Conservation (phyloP, 2,329 filamentous ascomycete genomes). For the Curvularia hawaiiensis region DNA sequence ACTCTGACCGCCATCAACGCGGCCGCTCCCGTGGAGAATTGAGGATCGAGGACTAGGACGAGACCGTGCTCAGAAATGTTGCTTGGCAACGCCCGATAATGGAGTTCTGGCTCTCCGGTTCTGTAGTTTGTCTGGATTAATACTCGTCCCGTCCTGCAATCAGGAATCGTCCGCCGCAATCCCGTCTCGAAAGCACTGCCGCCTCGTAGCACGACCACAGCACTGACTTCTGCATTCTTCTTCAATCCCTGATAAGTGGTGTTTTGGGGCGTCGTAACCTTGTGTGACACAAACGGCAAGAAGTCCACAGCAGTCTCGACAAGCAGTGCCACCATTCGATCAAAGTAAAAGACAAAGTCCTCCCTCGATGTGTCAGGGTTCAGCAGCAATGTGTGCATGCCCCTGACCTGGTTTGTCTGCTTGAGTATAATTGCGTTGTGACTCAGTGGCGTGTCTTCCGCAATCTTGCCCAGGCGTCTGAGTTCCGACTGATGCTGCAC, state of each 20-base stretch:
- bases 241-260: constrained; percentile 73
- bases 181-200: constrained; percentile 89
- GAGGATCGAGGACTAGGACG: constrained; percentile 86
- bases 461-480: constrained; percentile 73
- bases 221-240: constrained; percentile 67
- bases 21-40: constrained; percentile 90
- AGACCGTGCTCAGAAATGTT: constrained; percentile 75
- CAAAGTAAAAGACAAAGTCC: constrained; percentile 98
- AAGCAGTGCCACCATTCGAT: constrained; percentile 82
- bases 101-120: constrained; percentile 84
- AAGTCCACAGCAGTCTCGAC: constrained; percentile 66
- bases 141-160: constrained; percentile 86
- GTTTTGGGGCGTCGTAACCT: constrained; percentile 73
- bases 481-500: constrained; percentile 80
- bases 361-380: constrained; percentile 78
- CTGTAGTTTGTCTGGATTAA: constrained; percentile 81
- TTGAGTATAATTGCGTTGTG: constrained; percentile 74
- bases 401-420: constrained; percentile 78
- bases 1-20: constrained; percentile 94
- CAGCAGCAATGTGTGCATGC: constrained; percentile 90
- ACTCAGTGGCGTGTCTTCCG: constrained; percentile 74
- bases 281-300: constrained; percentile 68
- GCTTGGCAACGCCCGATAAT: constrained; percentile 80
- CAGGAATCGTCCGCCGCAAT: constrained; percentile 86
- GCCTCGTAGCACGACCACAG: constrained; percentile 86